Conservation (phyloP, 441 rosid genomes). For the Populus hybrid region DNA sequence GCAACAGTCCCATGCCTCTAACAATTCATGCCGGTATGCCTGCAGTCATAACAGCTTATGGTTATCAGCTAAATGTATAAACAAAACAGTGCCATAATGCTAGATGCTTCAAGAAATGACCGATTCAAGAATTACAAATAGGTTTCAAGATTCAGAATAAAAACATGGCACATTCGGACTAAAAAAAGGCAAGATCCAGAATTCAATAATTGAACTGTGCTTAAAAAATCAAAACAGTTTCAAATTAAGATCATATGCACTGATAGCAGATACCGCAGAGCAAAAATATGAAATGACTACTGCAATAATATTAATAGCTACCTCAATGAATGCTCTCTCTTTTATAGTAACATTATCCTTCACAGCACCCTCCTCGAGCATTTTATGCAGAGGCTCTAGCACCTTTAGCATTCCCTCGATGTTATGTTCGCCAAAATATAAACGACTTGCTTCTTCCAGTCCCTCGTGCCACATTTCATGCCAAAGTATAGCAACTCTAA, state of each 20-base stretch:
- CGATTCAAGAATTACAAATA: too few species aligned
- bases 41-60: constrained; percentile 24
- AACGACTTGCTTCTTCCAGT: constrained; percentile 99
- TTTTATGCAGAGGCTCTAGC: constrained; percentile 92
- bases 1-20: constrained; percentile 95
- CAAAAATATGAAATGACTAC: neutral
- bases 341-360: constrained; percentile 70
- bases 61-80: constrained; percentile 6
- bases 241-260: neutral
- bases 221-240: constrained; percentile 2
- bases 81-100: neutral
- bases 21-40: constrained; percentile 92
- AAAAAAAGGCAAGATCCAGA: constrained; percentile 7
- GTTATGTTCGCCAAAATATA: constrained; percentile 98
- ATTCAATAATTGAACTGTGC: neutral
- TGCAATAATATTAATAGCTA: constrained; percentile 18
- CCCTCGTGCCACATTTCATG: constrained; percentile 99
- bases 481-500: constrained; percentile 99
- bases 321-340: constrained; percentile 99
- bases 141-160: neutral
- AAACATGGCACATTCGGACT: neutral
- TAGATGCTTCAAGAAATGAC: neutral
- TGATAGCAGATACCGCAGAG: neutral
- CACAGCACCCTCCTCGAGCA: constrained; percentile 91
- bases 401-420: constrained; percentile 97